phyloP scores from a whole-genome alignment of 2,329 filamentous ascomycete species.

The Huntiella omanensis region DNA sequence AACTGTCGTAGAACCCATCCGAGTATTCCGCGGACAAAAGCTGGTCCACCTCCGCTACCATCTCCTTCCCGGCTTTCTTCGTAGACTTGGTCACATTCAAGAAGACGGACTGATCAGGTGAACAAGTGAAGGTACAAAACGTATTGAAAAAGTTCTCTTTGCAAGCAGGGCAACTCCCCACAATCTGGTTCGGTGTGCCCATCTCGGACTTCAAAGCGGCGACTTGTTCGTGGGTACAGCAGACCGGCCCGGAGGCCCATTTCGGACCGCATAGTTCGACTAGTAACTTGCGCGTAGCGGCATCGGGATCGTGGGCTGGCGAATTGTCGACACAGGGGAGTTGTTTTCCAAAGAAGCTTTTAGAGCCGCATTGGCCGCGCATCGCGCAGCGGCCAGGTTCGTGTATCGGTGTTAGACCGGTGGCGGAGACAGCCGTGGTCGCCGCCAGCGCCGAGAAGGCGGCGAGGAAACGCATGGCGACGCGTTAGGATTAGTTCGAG shows the following conservation, averaged over 20 bases:
- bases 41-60: slow-evolving; percentile 76
- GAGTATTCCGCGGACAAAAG: slow-evolving; percentile 72
- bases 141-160: slow-evolving; percentile 97
- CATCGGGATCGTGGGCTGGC: slow-evolving; percentile 54
- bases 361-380: slow-evolving; percentile 76
- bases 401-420: slow-evolving; percentile 39
- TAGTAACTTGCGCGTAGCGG: slow-evolving; percentile 54
- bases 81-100: slow-evolving; percentile 72
- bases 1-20: slow-evolving; percentile 82
- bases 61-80: slow-evolving; percentile 34
- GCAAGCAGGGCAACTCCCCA: slow-evolving; percentile 88
- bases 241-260: slow-evolving; percentile 70
- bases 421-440: background rate
- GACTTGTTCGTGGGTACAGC: slow-evolving; percentile 68
- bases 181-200: slow-evolving; percentile 69
- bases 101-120: slow-evolving; percentile 87
- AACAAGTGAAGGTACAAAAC: slow-evolving; percentile 97
- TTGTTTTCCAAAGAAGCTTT: slow-evolving; percentile 74
- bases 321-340: slow-evolving; percentile 88
- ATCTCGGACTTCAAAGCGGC: slow-evolving; percentile 67
- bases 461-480: too few relatives aligned
- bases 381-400: slow-evolving; percentile 81
- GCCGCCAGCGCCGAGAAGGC: background rate
- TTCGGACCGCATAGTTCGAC: slow-evolving; percentile 71
- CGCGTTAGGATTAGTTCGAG: too few relatives aligned